Base-by-base conservation (phyloP, 192 early-diverging fungal genomes). In the Spinellus fusiger region DNA sequence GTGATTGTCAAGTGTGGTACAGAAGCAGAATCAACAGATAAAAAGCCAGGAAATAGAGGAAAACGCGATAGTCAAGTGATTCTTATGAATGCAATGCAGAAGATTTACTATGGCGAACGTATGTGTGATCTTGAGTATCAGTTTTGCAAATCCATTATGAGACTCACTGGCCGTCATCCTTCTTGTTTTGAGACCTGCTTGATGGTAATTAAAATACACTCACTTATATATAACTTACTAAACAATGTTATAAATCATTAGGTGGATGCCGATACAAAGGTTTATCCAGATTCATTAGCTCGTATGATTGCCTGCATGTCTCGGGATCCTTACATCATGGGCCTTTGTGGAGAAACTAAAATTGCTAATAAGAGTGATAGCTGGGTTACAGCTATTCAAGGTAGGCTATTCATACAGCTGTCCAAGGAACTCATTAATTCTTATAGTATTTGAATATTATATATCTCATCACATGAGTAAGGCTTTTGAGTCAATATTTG, bases 11-110 rank as follows among this genome's bases (percentile, higher is more conserved):
- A 92, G 71, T 88, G 85, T 59, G 90, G 90, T 46, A 84, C 78
- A 0, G 79, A 81, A 28, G 82, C 76, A n/a, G 85, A 88, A 63
- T 70, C 71, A 15, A 64, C 32, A 18, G 83, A 85, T 31, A 75
- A 79, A 57, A 90, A 90, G 68, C 84, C 89, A 5, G 88, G 88
- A 0, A 90, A 90, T 61, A 78, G 94, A 61, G 94, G 94, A 49
- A 97, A 97, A 74, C 84, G 95, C 23, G 95, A 98, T 70, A 91
- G 90, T 25, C 95, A 98, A 73, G 85, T 98, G 40, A 80, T 97
- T 62, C 76, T 97, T 35, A 95, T 97, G 93, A 90, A 88, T 57
- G 92, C 93, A 55, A 71, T 97, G 73, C 84, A 90, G 71, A 91
- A 90, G 48, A 84, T 87, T 18, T 86, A 87, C 73, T 89, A 86